A percentile compares a stretch with the other conserved stretches of the same genome.
Conservation (phyloP, 331 rosid species). For the Pyracantha coccinea region DNA sequence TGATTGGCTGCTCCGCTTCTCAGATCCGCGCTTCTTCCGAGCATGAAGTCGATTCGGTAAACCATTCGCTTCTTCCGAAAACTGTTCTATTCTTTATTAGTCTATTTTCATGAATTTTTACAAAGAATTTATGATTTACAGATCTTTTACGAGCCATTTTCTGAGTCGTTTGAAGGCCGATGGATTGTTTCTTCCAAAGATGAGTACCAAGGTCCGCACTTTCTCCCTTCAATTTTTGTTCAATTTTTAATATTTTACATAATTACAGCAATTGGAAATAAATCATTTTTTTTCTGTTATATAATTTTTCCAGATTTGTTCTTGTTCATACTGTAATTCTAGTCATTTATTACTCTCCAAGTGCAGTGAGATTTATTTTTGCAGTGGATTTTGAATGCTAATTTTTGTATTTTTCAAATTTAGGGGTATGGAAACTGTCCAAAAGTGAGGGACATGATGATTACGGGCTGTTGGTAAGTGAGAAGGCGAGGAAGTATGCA, state of each 20-base stretch:
- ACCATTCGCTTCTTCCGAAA: background rate
- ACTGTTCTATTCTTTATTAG: background rate
- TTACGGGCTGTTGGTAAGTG: constrained; percentile 56
- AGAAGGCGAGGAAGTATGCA: constrained; percentile 56
- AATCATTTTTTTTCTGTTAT: background rate
- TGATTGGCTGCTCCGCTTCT: constrained; percentile 14
- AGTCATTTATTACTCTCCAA: too few species aligned
- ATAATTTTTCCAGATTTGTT: background rate
- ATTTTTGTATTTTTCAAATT: background rate
- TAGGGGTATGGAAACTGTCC: constrained; percentile 76
- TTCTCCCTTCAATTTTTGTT: background rate
- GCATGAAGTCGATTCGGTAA: constrained; percentile 26
- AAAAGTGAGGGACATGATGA: constrained; percentile 72
- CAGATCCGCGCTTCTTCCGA: constrained; percentile 20
- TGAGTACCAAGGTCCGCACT: constrained; percentile 48
- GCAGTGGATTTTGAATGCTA: background rate
- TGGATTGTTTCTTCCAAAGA: constrained; percentile 72
- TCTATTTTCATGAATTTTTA: background rate
- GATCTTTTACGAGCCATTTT: constrained; percentile 89
- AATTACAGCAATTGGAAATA: background rate
- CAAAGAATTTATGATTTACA: constrained; percentile 6
- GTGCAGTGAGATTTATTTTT: background rate
- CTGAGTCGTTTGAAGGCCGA: constrained; percentile 55
- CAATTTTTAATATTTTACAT: background rate
- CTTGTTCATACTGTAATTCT: background rate